Percentiles rank a stretch among this genome's conserved stretches.
phyloP scores from a whole-genome alignment of 2,329 filamentous ascomycete genomes.

The Fragosphaeria purpurea region DNA sequence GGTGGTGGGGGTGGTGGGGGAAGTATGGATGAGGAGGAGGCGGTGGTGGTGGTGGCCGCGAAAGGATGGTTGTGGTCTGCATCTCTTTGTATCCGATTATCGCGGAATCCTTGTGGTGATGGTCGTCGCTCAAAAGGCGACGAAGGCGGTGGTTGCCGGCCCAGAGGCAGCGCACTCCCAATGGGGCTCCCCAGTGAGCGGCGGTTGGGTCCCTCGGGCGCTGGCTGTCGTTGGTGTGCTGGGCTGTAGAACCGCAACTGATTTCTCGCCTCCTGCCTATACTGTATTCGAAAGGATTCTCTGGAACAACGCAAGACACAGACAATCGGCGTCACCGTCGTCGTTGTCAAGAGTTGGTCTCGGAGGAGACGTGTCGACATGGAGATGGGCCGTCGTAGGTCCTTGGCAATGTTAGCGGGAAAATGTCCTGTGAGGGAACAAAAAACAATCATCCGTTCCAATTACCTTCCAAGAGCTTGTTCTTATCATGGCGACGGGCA shows the following conservation, averaged over 20 bases:
- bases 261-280: conserved; percentile 4
- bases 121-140: too few relatives aligned
- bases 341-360: not conserved
- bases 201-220: too few relatives aligned
- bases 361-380: not conserved
- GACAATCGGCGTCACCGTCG: not conserved
- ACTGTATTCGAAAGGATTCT: not conserved
- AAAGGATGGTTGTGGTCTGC: too few relatives aligned
- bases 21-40: not conserved
- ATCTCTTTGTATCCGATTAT: too few relatives aligned
- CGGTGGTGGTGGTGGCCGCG: too few relatives aligned
- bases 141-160: too few relatives aligned
- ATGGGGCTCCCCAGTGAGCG: too few relatives aligned
- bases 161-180: too few relatives aligned
- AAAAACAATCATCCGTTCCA: not conserved
- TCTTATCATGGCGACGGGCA: conserved; percentile 8
- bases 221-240: too few relatives aligned
- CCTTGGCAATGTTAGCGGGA: not conserved
- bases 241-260: not conserved
- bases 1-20: not conserved
- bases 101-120: too few relatives aligned
- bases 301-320: not conserved
- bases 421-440: too few relatives aligned
- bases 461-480: conserved; percentile 7
- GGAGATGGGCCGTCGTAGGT: not conserved